A percentile compares a stretch with the other conserved stretches of the same genome.
phyloP scores from a whole-genome alignment of 2,329 filamentous ascomycete species.

The Trichoderma polysporum region DNA sequence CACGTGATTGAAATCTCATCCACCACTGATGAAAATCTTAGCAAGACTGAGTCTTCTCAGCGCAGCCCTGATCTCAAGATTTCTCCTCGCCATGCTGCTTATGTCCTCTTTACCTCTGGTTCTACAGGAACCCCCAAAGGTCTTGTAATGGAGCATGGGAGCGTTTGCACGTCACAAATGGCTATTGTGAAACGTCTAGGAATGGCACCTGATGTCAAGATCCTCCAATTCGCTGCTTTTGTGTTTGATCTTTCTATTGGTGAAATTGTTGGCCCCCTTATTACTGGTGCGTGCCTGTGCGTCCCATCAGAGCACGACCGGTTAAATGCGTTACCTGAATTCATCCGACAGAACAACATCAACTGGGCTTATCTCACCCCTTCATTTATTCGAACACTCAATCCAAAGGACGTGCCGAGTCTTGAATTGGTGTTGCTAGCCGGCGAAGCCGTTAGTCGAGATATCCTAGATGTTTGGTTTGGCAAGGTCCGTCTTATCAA shows the following conservation, averaged over 20 bases:
- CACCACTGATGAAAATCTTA: not conserved
- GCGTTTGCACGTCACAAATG: conserved; percentile 8
- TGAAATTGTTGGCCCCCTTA: conserved; percentile 13
- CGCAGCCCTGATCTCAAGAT: not conserved
- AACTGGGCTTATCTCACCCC: conserved; percentile 20
- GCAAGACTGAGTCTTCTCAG: not conserved
- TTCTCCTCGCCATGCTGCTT: conserved; percentile 6
- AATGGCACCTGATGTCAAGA: not conserved
- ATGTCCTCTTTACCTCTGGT: conserved; percentile 17
- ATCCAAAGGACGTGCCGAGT: conserved; percentile 2
- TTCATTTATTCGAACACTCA: conserved; percentile 10
- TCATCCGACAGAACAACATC: conserved; percentile 2
- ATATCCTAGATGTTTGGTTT: conserved; percentile 22
- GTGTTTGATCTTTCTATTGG: conserved; percentile 20
- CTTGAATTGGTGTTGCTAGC: conserved; percentile 5
- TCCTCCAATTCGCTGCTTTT: conserved; percentile 16
- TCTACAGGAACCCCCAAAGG: conserved; percentile 14
- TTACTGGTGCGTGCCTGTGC: conserved; percentile 9
- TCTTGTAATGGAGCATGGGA: conserved; percentile 18
- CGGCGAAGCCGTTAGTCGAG: conserved; percentile 18
- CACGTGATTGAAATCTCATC: not conserved
- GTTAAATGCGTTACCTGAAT: conserved; percentile 12
- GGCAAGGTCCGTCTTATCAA: conserved; percentile 23
- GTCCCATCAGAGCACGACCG: conserved; percentile 19
- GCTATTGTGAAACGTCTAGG: not conserved